Evolutionary conservation across 352 stramenopile species (phyloP).

Genomic region (Blastocystis sp.): DNA sequence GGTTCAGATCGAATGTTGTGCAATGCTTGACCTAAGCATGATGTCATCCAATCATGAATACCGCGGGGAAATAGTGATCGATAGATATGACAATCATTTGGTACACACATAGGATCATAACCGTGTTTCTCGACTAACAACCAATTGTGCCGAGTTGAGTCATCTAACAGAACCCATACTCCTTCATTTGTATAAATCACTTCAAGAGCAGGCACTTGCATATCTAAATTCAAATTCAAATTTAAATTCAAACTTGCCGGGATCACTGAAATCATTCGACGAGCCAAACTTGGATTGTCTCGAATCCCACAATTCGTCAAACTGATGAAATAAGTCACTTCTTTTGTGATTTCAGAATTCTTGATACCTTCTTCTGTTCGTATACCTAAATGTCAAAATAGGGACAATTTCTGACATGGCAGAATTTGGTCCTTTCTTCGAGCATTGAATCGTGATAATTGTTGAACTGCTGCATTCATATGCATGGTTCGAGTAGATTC

Average conservation of each 20-base stretch:
- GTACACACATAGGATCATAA: constrained; percentile 45
- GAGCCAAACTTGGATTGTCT: constrained; percentile 28
- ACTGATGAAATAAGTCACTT: background rate
- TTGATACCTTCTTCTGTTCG: background rate
- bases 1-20: constrained; percentile 43
- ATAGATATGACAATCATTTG: background rate
- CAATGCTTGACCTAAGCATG: background rate
- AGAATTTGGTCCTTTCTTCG: constrained; percentile 9
- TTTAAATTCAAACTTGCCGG: background rate
- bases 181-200: constrained; percentile 33
- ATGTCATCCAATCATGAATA: background rate
- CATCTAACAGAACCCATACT: constrained; percentile 32
- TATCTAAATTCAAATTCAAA: background rate
- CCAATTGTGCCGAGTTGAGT: background rate
- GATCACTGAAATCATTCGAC: background rate
- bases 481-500: constrained; percentile 55
- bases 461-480: constrained; percentile 51
- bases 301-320: constrained; percentile 1
- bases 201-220: constrained; percentile 25
- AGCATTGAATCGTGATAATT: constrained; percentile 52
- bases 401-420: no score
- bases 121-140: constrained; percentile 52
- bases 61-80: constrained; percentile 10
- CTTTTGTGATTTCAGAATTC: background rate
- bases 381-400: background rate